Conservation (phyloP, 805 yeast species). For the Clavispora vitiphila region DNA sequence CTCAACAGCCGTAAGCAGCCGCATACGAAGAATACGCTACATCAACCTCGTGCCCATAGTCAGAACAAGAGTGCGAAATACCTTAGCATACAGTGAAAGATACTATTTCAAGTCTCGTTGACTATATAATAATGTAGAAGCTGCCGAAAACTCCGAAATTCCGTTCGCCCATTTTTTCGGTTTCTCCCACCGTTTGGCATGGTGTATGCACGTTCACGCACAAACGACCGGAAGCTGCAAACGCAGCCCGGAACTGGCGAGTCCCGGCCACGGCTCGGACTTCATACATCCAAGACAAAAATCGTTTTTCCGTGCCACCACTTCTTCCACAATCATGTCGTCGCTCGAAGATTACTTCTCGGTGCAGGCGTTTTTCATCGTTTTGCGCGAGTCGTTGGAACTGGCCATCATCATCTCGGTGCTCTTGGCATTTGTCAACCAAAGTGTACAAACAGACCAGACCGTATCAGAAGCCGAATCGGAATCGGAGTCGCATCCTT, state of each 20-base stretch:
- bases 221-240: too few relatives aligned
- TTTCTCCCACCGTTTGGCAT: too few relatives aligned
- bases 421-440: conserved; percentile 15
- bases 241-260: neutral
- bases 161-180: too few relatives aligned
- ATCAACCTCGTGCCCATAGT: too few relatives aligned
- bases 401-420: conserved; percentile 19
- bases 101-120: too few relatives aligned
- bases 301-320: neutral
- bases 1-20: too few relatives aligned
- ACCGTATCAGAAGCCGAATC: neutral
- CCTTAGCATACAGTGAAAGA: too few relatives aligned
- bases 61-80: too few relatives aligned
- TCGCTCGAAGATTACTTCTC: conserved; percentile 14
- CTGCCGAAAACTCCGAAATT: too few relatives aligned
- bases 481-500: neutral
- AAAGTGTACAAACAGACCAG: conserved; percentile 4
- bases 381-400: conserved; percentile 17
- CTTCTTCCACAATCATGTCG: conserved; percentile 4
- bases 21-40: too few relatives aligned
- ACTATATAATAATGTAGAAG: too few relatives aligned
- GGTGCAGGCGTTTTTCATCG: conserved; percentile 17
- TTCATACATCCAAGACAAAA: neutral
- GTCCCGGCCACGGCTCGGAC: neutral
- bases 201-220: neutral